Conservation (phyloP, 2,329 filamentous ascomycete species). For the Penicillium polonicum region DNA sequence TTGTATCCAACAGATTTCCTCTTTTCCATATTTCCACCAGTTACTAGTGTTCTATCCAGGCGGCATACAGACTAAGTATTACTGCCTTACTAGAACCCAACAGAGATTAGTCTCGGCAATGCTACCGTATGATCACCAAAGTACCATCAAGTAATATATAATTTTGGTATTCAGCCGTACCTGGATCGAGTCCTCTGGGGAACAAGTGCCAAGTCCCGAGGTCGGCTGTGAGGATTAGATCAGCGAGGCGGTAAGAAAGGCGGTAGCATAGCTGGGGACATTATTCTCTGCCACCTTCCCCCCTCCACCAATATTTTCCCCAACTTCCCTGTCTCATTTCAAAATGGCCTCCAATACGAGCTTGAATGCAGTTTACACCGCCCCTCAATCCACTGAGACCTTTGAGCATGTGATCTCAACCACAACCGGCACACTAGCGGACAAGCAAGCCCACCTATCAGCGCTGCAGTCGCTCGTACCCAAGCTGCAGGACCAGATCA, state of each 20-base stretch:
- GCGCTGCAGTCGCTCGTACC: constrained; percentile 51
- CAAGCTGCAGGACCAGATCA: constrained; percentile 57
- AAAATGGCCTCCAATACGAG: constrained; percentile 9
- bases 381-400: constrained; percentile 30
- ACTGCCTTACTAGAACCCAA: background rate
- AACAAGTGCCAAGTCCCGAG: background rate
- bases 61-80: background rate
- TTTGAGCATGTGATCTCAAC: constrained; percentile 35
- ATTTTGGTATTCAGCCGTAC: background rate
- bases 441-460: constrained; percentile 55
- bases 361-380: constrained; percentile 30
- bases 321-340: background rate
- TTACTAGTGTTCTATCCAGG: background rate
- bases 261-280: background rate
- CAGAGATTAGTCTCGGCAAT: background rate
- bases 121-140: background rate
- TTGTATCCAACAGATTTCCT: background rate
- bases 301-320: background rate
- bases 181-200: background rate
- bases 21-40: background rate
- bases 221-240: background rate
- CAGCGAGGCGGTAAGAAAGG: constrained; percentile 8
- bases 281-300: background rate
- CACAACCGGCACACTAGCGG: constrained; percentile 26
- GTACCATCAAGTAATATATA: background rate